A percentile compares a stretch with the other conserved stretches of the same genome.
These are phyloP conservation scores for Teratosphaeria viscida DNA, from an alignment of 2,329 filamentous ascomycete species.

Conservation along the genomic window DNA sequence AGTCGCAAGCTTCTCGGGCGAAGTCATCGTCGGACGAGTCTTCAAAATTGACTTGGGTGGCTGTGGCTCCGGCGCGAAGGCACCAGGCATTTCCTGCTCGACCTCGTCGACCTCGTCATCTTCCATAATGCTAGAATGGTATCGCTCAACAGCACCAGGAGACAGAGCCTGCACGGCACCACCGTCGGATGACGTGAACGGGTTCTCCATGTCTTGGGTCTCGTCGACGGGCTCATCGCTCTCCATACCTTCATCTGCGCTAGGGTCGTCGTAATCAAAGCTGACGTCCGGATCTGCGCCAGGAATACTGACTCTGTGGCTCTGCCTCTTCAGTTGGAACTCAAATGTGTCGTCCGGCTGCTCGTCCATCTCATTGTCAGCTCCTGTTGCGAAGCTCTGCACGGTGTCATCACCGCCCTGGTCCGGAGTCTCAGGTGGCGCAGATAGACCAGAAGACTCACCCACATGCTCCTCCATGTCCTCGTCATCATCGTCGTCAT, in stretches of 20 bases:
- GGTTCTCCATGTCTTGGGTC: conserved; percentile 10
- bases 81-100: conserved; percentile 66
- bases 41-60: conserved; percentile 42
- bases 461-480: conserved; percentile 40
- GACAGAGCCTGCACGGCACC: conserved; percentile 22
- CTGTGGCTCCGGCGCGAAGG: conserved; percentile 62
- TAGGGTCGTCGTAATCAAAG: conserved; percentile 49
- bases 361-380: conserved; percentile 9
- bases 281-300: conserved; percentile 43
- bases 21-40: conserved; percentile 31
- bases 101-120: conserved; percentile 61
- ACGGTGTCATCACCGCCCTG: conserved; percentile 15
- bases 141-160: conserved; percentile 17
- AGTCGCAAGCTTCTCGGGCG: conserved; percentile 47
- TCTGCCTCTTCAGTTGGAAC: conserved; percentile 31
- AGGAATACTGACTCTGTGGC: conserved; percentile 50
- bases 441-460: conserved; percentile 31
- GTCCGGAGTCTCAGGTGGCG: conserved; percentile 17
- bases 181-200: conserved; percentile 14
- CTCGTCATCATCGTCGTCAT: conserved; percentile 52
- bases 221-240: conserved; percentile 25
- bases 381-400: conserved; percentile 16
- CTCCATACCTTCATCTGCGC: conserved; percentile 27
- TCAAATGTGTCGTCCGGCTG: conserved; percentile 43
- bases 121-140: conserved; percentile 20